Base-by-base conservation (phyloP, 768 basidiomycete species). In the Pleurotus eryngii region DNA sequence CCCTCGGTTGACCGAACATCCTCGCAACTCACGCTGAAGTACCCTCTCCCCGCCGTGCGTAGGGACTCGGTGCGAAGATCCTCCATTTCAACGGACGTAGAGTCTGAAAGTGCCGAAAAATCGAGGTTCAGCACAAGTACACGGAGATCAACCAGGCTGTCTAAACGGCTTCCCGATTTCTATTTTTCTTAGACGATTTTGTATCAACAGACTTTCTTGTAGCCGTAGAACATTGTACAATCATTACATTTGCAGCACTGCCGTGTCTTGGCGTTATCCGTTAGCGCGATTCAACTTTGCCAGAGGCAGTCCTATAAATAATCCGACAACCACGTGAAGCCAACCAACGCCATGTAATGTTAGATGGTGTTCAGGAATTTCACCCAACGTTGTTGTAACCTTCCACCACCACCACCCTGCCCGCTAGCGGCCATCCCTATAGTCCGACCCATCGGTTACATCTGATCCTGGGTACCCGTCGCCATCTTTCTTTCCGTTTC, bases 151-250 rank as follows among this genome's bases (percentile, higher is more conserved):
- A 46, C 18, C n/a, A 30, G 55, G 18, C 35, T 56, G 43, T 56
- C 55, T 15, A 56, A 56, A 46, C 55, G 46, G 5, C 20, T 56
- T 5, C 55, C 55, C n/a, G 55, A 46, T 35, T 49, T 56, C 30
- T 56, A 56, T 27, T 56, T 56, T 37, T 56, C 45, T 8, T 47
- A 35, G 37, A 35, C 30, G 7, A 35, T 11, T 35, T 35, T 35
- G 20, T 18, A 47, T 3, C 30, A 45, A 45, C 38, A 35, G 20
- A 30, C 49, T 45, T 22, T 22, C n/a, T n/a, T 51, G 49, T 54
- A 40, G 35, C 24, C 39, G 20, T 42, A 11, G n/a, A 45, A 17
- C 20, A 17, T 22, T 45, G 42, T 45, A 12, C 18, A 22, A 50
- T 50, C 49, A 50, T 22, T 50, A 50, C 37, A 30, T 50, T 7